Base-by-base conservation (phyloP, 2,329 filamentous ascomycete species). In the Mycosphaerelloides madeirae region DNA sequence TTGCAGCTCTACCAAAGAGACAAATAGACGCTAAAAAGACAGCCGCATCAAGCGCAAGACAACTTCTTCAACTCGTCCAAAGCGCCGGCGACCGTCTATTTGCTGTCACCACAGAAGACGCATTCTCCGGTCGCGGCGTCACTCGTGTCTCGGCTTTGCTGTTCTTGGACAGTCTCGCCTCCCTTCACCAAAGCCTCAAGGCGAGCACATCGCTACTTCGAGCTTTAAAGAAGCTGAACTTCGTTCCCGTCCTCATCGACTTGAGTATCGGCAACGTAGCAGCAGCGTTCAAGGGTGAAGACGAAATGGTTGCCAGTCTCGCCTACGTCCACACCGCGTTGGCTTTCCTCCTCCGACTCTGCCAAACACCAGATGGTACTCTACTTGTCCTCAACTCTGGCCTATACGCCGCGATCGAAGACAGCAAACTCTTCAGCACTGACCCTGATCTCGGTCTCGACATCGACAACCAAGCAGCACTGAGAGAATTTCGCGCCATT, bases 371-470 rank as follows among this genome's bases (percentile, higher is more conserved):
- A 45, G 72, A 78, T n/a, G 94, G 93, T 20, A 90, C 93, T 36
- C 84, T 84, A 46, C 81, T 87, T 52, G 81, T 96, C n/a, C 75
- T 97, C 32, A 89, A 94, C 59, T 86, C 87, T 7, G 91, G 91
- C 50, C 76, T 98, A 4, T 91, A 98, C 71, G 79, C 83, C 34
- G 78, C 87, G 0, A 72, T 97, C 20, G 84, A 85, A 50, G 79
- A 84, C 44, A 95, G 89, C 1, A 80, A 82, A n/a, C 76, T 97
- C 16, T 98, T 97, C 65, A 75, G 82, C 7, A 85, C 86, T 11
- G 93, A 98, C 64, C 93, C 93, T 1, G 93, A 98, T 65, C 81
- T 98, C 43, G 89, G 94, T 48, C 81, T 90, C 46, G 80, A 87
- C 55, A 78, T 83, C 43, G 76, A 82, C 43, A 83, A 88, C 56